These are phyloP conservation scores for Gossypium raimondii DNA, from an alignment of 345 rosid genomes.

Conservation along the genomic window DNA sequence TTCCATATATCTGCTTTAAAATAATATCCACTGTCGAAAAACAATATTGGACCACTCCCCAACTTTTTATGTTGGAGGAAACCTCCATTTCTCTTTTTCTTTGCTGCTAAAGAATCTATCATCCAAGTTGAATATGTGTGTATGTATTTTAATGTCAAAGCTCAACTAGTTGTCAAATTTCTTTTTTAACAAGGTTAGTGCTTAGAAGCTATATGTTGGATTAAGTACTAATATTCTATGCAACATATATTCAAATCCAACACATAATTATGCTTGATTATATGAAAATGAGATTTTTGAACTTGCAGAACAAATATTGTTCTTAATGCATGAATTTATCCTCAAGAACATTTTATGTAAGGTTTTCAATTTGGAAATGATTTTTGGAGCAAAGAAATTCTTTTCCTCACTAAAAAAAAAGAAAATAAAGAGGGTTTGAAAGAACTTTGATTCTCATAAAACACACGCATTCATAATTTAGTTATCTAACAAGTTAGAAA, in stretches of 20 bases:
- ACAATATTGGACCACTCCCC: background rate
- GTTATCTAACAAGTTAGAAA: too few species aligned
- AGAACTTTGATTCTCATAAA: background rate
- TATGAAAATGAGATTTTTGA: too few species aligned
- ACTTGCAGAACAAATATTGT: too few species aligned
- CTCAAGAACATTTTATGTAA: too few species aligned
- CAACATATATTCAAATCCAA: too few species aligned
- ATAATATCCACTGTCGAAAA: background rate
- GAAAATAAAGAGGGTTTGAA: too few species aligned
- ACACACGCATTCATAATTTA: too few species aligned
- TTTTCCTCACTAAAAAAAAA: too few species aligned
- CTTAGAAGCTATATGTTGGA: background rate
- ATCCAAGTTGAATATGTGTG: background rate
- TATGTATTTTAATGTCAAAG: background rate
- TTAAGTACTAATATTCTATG: background rate
- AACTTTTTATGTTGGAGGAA: background rate
- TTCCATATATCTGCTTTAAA: conserved; percentile 10
- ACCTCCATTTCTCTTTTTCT: background rate
- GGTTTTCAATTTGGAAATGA: too few species aligned
- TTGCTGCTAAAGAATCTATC: conserved; percentile 4
- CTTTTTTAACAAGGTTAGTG: background rate
- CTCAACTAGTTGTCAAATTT: background rate
- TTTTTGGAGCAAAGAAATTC: background rate
- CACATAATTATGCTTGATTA: too few species aligned
- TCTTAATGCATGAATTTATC: too few species aligned